Base-by-base conservation (phyloP, 2,329 filamentous ascomycete species). In the Stemphylium vesicarium region DNA sequence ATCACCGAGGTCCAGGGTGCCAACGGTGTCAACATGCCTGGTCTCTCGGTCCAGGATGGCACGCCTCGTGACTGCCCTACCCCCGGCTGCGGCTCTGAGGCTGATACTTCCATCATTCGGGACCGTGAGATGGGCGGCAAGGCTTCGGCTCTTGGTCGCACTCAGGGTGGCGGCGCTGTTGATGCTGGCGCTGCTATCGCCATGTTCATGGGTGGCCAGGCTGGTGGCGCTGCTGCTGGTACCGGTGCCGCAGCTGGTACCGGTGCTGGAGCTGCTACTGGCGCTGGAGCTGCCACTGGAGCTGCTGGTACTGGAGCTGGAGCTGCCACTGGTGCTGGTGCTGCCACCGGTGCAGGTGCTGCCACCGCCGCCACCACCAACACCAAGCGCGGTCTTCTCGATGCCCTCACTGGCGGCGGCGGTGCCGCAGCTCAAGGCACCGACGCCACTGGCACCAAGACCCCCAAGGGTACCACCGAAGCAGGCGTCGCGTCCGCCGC, bases 91-190 rank as follows among this genome's bases (percentile, higher is more conserved):
- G 87, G 87, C 54, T 82, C 86, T n/a, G 83, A 89, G 72, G 84
- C 82, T 55, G 87, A 90, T 69, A 89, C 87, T n/a, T 80, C 86
- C 72, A 88, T 89, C 78, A 88, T 89, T 75, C 84, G 86, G 33
- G 75, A 83, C 56, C 74, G 78, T 11, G 87, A 89, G 75, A 80
- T 89, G 53, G 76, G 77, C 43, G 78, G 76, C 65, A 79, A 81
- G 63, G 85, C 84, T 32, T 81, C 80, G 31, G 80, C 87, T 46
- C 81, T 90, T n/a, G 87, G 87, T 63, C 84, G 85, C 61, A 89
- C 86, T 47, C 74, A 84, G 66, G 83, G 80, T 56, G 82, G 81
- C 48, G 85, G 81, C 48, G 85, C 86, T 13, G 80, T 55, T 12
- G 44, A 51, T 18, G 52, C 52, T 37, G 47, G 40, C 22, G 40